phyloP scores from a whole-genome alignment of 768 basidiomycete genomes.

The Tricholoma terreum region DNA sequence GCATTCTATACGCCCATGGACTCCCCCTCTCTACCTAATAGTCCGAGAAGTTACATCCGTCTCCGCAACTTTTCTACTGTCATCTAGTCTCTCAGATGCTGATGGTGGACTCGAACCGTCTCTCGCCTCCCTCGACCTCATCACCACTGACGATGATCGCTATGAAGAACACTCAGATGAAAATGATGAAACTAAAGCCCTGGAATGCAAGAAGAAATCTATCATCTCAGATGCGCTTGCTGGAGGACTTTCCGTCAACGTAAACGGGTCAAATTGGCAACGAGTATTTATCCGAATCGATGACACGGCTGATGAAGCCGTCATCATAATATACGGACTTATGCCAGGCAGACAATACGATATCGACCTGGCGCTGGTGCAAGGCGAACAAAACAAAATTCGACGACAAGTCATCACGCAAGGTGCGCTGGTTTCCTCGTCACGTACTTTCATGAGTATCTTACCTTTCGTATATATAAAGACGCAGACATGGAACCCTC shows the following conservation, averaged over 20 bases:
- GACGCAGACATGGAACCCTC: conserved; percentile 28
- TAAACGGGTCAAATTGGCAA: conserved; percentile 78
- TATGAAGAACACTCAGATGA: conserved; percentile 36
- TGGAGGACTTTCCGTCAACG: conserved; percentile 74
- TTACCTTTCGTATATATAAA: conserved; percentile 3
- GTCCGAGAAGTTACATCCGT: conserved; percentile 85
- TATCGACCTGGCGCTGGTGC: conserved; percentile 76
- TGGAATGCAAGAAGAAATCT: conserved; percentile 30
- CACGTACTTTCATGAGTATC: conserved; percentile 3
- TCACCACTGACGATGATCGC: conserved; percentile 27
- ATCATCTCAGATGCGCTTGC: conserved; percentile 66
- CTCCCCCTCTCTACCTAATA: conserved; percentile 62
- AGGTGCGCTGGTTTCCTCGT: conserved; percentile 32
- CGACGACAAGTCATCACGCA: conserved; percentile 69
- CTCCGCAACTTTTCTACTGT: conserved; percentile 76
- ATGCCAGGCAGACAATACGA: conserved; percentile 90
- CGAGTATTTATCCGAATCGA: conserved; percentile 76
- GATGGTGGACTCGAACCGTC: conserved; percentile 38
- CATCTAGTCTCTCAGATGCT: conserved; percentile 45
- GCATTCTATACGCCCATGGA: conserved; percentile 77
- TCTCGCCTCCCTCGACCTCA: conserved; percentile 38
- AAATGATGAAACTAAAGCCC: conserved; percentile 24
- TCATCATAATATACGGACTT: conserved; percentile 88
- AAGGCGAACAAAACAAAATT: conserved; percentile 50
- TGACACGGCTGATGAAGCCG: conserved; percentile 80